Percentiles rank a stretch among this genome's conserved stretches.
These are phyloP conservation scores for Russula olivacea DNA, from an alignment of 768 basidiomycete genomes.

Conservation along the genomic window DNA sequence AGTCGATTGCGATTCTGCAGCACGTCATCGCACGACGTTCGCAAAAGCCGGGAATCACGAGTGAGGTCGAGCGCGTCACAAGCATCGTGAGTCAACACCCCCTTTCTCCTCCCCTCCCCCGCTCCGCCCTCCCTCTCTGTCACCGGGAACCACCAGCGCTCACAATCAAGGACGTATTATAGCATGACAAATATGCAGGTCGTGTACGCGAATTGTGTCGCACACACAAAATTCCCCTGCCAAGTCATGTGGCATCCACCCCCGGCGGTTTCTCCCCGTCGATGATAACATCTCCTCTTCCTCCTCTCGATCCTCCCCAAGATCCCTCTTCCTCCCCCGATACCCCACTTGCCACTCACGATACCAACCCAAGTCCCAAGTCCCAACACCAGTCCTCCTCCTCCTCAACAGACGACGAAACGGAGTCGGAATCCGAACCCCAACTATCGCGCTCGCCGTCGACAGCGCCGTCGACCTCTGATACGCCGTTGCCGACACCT, in stretches of 20 bases:
- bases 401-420: background rate
- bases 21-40: constrained; percentile 27
- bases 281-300: background rate
- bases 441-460: background rate
- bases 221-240: background rate
- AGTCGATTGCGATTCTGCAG: constrained; percentile 38
- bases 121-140: background rate
- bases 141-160: background rate
- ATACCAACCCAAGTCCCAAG: background rate
- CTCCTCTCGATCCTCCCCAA: background rate
- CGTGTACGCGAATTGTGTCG: constrained; percentile 15
- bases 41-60: background rate
- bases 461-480: background rate
- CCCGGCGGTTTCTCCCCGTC: background rate
- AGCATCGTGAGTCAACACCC: constrained; percentile 10
- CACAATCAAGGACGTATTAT: background rate
- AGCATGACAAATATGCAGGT: constrained; percentile 5
- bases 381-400: background rate
- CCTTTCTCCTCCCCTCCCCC: too few relatives aligned
- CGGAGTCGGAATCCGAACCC: background rate
- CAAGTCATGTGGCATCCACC: background rate
- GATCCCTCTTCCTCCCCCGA: background rate
- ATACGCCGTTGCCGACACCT: background rate
- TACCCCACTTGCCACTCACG: background rate
- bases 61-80: constrained; percentile 10